Base-by-base conservation (phyloP, 805 yeast genomes). In the Metschnikowia picachoensis region DNA sequence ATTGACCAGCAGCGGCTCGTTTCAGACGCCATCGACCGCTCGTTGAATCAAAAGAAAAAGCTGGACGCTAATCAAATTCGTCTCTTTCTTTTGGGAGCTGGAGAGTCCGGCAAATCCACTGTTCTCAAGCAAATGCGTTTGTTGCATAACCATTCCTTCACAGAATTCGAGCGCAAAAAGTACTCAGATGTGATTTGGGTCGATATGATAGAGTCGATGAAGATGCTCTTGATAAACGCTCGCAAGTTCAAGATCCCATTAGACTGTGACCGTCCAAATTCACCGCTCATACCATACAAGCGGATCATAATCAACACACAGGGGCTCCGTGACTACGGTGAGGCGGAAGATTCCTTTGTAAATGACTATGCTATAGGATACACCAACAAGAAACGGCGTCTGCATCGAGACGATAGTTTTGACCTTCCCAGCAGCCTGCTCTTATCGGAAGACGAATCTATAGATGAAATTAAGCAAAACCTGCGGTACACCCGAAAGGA, bases 41-140 rank as follows among this genome's bases (percentile, higher is more conserved):
- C 80, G 14, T 60, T 86, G 45, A 76, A 73, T 50, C 66, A 73
- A 51, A 78, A 53, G 33, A 78, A 75, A 50, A 77, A 76, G 48
- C 67, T 72, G 39, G 82, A 77, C 38, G 79, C 74, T 56, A 78
- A 79, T 49, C 83, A 79, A 54, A 76, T 85, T 31, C 88, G 85
- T 61, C 71, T 92, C 50, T 66, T 92, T 34, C 71, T 92, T n/a
- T 67, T 90, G 31, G 97, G 98, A 35, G 87, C 98, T 0, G 98
- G 97, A 4, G 98, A 91, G 61, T 83, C 92, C 42, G 97, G 98
- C 6, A 91, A 91, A 62, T 86, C 96, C 2, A 91, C 98, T 0
- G 96, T 91, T 7, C 68, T 91, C 53, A 91, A 91, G 64, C 97
- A 91, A 62, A 77, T 91, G 81, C 80, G 86, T 56, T 72, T 94